Conservation (phyloP, 805 yeast species). For the Wickerhamiella spandovensis region DNA sequence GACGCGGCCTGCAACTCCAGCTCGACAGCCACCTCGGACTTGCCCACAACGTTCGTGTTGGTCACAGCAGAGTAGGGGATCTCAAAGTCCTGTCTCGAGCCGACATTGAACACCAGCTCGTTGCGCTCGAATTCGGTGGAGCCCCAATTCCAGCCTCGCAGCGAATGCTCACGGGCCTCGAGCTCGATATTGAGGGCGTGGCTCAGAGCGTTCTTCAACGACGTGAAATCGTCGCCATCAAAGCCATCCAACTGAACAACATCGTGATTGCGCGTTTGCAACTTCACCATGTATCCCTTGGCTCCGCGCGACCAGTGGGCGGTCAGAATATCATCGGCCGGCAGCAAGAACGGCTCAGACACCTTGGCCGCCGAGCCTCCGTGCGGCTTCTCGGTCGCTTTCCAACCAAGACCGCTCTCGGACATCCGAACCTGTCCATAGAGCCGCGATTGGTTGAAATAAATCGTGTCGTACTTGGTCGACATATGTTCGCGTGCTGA, state of each 20-base stretch:
- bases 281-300: slow-evolving; percentile 76
- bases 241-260: slow-evolving; percentile 87
- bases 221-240: slow-evolving; percentile 63
- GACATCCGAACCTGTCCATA: slow-evolving; percentile 90
- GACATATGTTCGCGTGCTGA: slow-evolving; percentile 12
- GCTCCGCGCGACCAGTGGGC: slow-evolving; percentile 90
- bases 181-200: slow-evolving; percentile 58
- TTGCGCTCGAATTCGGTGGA: slow-evolving; percentile 81
- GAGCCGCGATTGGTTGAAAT: slow-evolving; percentile 69
- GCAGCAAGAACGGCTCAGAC: slow-evolving; percentile 69
- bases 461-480: slow-evolving; percentile 76
- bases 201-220: slow-evolving; percentile 72
- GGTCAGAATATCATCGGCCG: slow-evolving; percentile 70
- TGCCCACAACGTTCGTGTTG: slow-evolving; percentile 82
- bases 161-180: slow-evolving; percentile 79
- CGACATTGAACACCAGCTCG: slow-evolving; percentile 74
- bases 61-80: slow-evolving; percentile 68
- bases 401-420: slow-evolving; percentile 97
- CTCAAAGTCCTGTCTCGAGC: slow-evolving; percentile 84
- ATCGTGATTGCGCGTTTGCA: slow-evolving; percentile 80
- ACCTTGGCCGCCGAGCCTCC: slow-evolving; percentile 35
- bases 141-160: slow-evolving; percentile 99
- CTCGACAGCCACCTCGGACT: slow-evolving; percentile 87
- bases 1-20: slow-evolving; percentile 43
- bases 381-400: slow-evolving; percentile 37